A percentile compares a stretch with the other conserved stretches of the same genome.
phyloP scores from a whole-genome alignment of 176 grass and related monocot genomes.

The Juncus inflexus region DNA sequence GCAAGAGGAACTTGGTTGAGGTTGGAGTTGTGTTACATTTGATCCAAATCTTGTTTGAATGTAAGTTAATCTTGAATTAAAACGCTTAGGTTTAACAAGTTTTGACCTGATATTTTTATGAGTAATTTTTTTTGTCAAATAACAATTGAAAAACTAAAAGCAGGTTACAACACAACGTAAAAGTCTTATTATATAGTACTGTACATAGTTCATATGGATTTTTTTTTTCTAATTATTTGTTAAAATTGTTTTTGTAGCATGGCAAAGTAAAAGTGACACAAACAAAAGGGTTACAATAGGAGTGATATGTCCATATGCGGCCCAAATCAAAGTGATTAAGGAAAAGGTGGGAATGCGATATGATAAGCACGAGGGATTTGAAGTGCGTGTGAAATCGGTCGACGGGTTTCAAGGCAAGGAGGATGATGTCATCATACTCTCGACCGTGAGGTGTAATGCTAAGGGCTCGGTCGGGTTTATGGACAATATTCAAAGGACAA shows the following conservation, averaged over 20 bases:
- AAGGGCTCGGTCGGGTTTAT: slow-evolving; percentile 61
- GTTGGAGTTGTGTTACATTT: slow-evolving; percentile 57
- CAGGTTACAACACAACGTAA: too few relatives aligned
- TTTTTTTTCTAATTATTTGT: too few relatives aligned
- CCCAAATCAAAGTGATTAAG: slow-evolving; percentile 54
- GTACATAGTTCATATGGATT: too few relatives aligned
- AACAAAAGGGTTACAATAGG: slow-evolving; percentile 43
- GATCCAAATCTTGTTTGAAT: slow-evolving; percentile 51
- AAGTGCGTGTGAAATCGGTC: slow-evolving; percentile 58
- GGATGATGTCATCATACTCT: slow-evolving; percentile 79
- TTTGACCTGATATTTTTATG: too few relatives aligned
- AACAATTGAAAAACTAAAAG: too few relatives aligned
- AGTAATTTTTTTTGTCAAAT: too few relatives aligned
- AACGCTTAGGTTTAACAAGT: neutral
- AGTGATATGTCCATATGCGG: slow-evolving; percentile 60
- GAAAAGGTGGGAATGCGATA: slow-evolving; percentile 49
- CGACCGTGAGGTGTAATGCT: slow-evolving; percentile 56
- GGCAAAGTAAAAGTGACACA: slow-evolving; percentile 12
- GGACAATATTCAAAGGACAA: slow-evolving; percentile 53
- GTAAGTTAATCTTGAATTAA: slow-evolving; percentile 20
- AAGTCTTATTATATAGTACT: too few relatives aligned
- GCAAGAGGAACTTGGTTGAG: slow-evolving; percentile 58
- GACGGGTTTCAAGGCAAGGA: slow-evolving; percentile 81
- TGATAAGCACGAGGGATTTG: slow-evolving; percentile 33
- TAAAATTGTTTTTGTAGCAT: slow-evolving; percentile 34